Evolutionary conservation across 441 rosid genomes (phyloP), one percentile per base, ranked within the genome.

Genomic region (Gossypium trilobum): DNA sequence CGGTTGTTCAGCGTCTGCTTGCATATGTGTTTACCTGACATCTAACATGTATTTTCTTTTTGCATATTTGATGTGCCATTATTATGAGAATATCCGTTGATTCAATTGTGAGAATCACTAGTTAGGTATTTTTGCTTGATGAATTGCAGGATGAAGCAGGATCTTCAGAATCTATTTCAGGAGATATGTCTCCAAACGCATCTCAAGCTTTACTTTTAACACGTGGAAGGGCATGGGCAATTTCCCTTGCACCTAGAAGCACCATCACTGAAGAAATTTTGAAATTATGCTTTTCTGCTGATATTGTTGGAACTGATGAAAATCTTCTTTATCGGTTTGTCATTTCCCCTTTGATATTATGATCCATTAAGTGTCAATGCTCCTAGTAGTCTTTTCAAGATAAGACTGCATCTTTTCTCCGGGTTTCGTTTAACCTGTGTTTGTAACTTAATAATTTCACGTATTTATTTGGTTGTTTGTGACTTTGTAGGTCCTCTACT

Each of bases 161-260:
- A 77, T 77, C 88, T 75, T 85, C 92, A 72, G 68, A 76, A 55
- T 87, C 89, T 11, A 54, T 81, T 23, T 55, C 11, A 7, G 82
- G 76, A 70, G 84, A 84, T 63, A 76, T 46, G 68, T 72, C 84
- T 65, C 78, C 78, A 3, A 80, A 77, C 69, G 75, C 78, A n/a
- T 54, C 62, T 2, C 78, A 76, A 23, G 36, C 78, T 72, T 71
- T 74, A 44, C 89, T 92, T 70, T 86, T 94, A 31, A 85, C 89
- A 29, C 68, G 75, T 68, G 99, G 94, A 82, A 86, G 86, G 77
- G 97, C 96, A 46, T 94, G 97, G 95, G 86, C 96, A 8, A 85
- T 94, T 71, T 94, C 92, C 73, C 88, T 92, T 77, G 59, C 90
- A 14, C 63, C 79, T 62, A 83, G 79, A 84, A 81, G 78, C 72